phyloP scores from a whole-genome alignment of 2,329 filamentous ascomycete species.

The Penicillium sp. region DNA sequence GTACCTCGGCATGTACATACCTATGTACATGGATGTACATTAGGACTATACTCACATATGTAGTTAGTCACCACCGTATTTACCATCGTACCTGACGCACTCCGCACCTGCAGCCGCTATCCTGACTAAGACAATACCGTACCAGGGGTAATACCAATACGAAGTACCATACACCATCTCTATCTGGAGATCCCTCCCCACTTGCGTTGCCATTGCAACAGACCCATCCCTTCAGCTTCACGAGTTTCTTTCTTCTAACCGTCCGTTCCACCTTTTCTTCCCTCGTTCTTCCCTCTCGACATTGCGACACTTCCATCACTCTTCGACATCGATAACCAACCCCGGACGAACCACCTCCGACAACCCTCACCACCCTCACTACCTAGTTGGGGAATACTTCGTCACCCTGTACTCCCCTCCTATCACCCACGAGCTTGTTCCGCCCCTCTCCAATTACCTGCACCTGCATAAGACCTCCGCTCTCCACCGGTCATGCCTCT shows the following conservation, averaged over 20 bases:
- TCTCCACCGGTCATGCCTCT: conserved; percentile 34
- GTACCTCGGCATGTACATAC: too few species aligned
- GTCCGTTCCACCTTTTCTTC: conserved; percentile 29
- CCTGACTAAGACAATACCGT: background rate
- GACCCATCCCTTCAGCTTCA: conserved; percentile 47
- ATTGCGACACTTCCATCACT: conserved; percentile 16
- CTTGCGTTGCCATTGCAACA: conserved; percentile 49
- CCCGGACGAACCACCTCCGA: background rate
- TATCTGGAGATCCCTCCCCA: conserved; percentile 46
- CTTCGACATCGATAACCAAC: too few species aligned
- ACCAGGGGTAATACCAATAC: conserved; percentile 15
- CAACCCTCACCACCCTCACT: conserved; percentile 4
- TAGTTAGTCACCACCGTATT: too few species aligned
- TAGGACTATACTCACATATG: too few species aligned
- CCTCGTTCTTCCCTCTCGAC: conserved; percentile 26
- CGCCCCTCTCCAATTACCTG: conserved; percentile 23
- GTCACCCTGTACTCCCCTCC: conserved; percentile 15
- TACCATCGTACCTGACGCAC: background rate
- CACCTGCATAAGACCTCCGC: conserved; percentile 18
- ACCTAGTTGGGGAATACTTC: background rate
- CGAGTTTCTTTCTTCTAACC: conserved; percentile 37
- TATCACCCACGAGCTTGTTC: conserved; percentile 28
- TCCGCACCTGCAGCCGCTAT: background rate
- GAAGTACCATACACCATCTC: conserved; percentile 16
- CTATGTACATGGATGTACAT: too few species aligned